These are phyloP conservation scores for Friedmanniomyces endolithicus DNA, from an alignment of 495 filamentous ascomycete genomes.

Conservation along the genomic window DNA sequence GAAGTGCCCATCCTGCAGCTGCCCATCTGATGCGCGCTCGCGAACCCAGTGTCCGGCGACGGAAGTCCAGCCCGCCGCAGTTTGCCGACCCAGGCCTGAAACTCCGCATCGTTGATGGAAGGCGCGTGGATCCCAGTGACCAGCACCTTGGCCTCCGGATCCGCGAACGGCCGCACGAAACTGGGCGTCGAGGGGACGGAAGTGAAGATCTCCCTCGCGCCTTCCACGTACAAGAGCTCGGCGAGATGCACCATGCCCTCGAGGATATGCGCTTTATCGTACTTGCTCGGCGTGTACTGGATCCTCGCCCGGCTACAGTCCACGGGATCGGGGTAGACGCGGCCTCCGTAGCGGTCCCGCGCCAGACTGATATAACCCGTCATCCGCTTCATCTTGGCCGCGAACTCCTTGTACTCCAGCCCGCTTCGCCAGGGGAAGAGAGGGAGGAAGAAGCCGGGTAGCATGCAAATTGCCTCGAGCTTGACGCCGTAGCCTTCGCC, in stretches of 20 bases:
- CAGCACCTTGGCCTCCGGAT: slow-evolving; percentile 21
- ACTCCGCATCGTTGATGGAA: slow-evolving; percentile 53
- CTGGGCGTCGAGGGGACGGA: slow-evolving; percentile 45
- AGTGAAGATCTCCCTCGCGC: slow-evolving; percentile 65
- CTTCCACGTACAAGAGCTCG: slow-evolving; percentile 63
- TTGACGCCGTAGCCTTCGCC: slow-evolving; percentile 72
- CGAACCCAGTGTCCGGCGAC: slow-evolving; percentile 39
- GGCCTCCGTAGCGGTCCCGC: slow-evolving; percentile 61
- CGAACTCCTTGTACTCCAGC: slow-evolving; percentile 53
- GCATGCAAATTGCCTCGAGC: slow-evolving; percentile 59
- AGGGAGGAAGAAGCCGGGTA: slow-evolving; percentile 45
- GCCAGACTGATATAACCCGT: slow-evolving; percentile 55
- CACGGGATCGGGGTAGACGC: slow-evolving; percentile 59
- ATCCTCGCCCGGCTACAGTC: slow-evolving; percentile 47
- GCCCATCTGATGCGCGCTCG: slow-evolving; percentile 83
- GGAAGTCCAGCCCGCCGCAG: slow-evolving; percentile 40
- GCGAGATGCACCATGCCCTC: slow-evolving; percentile 59
- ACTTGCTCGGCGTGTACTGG: slow-evolving; percentile 53
- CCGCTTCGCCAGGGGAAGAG: slow-evolving; percentile 49
- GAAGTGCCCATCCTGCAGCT: slow-evolving; percentile 64
- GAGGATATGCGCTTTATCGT: slow-evolving; percentile 56
- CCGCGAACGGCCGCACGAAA: slow-evolving; percentile 46
- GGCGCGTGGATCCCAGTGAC: slow-evolving; percentile 27
- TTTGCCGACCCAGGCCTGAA: slow-evolving; percentile 55
- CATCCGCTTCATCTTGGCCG: slow-evolving; percentile 49